phyloP scores from a whole-genome alignment of 257 asterid genomes.

The Asclepias syriaca region DNA sequence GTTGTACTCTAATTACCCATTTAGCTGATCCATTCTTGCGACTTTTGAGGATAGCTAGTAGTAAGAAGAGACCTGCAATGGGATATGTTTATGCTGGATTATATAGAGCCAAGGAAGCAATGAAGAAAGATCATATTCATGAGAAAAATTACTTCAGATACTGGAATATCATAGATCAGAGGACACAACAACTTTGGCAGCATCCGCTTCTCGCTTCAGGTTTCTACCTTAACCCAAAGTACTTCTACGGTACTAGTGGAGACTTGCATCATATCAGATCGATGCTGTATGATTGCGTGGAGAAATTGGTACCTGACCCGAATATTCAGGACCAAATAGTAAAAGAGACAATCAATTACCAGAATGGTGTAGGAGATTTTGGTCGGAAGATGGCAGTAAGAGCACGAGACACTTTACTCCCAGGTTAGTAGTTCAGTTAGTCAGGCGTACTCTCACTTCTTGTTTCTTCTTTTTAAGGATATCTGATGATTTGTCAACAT shows the following conservation, averaged over 20 bases:
- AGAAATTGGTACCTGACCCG: slow-evolving; percentile 74
- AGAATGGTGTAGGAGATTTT: slow-evolving; percentile 76
- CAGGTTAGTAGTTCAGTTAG: slow-evolving; percentile 48
- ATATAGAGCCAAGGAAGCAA: slow-evolving; percentile 76
- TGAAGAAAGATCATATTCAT: slow-evolving; percentile 65
- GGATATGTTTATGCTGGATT: slow-evolving; percentile 83
- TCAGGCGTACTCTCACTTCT: background rate
- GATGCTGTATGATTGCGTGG: slow-evolving; percentile 71
- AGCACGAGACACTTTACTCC: slow-evolving; percentile 80
- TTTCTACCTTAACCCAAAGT: slow-evolving; percentile 86
- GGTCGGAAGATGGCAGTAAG: slow-evolving; percentile 94
- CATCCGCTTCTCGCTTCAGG: slow-evolving; percentile 92
- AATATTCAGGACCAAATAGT: slow-evolving; percentile 68
- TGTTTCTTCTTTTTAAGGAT: background rate
- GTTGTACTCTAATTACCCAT: slow-evolving; percentile 42
- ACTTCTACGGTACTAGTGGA: slow-evolving; percentile 73
- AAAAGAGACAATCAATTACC: slow-evolving; percentile 76
- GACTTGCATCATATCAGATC: slow-evolving; percentile 73
- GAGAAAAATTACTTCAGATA: slow-evolving; percentile 55
- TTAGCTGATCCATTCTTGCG: slow-evolving; percentile 69
- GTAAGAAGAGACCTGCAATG: slow-evolving; percentile 75
- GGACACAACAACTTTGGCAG: slow-evolving; percentile 74
- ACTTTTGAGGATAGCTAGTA: slow-evolving; percentile 61
- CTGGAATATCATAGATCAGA: slow-evolving; percentile 72
- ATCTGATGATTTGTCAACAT: background rate